Conservation (phyloP, 352 stramenopile genomes). For the Lagenidium giganteum region DNA sequence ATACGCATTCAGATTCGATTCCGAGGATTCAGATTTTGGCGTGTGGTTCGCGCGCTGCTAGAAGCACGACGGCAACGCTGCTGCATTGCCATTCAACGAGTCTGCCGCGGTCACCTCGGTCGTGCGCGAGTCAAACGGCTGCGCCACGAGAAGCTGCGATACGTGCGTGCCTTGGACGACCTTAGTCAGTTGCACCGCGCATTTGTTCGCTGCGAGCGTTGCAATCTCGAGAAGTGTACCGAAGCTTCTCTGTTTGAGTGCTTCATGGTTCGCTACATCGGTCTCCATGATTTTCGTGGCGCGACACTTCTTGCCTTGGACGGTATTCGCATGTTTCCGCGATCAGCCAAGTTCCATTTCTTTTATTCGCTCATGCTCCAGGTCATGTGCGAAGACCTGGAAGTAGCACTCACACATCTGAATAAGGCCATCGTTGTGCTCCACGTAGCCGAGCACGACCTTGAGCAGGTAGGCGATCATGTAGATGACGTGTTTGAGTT, state of each 20-base stretch:
- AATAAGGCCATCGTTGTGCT: constrained; percentile 18
- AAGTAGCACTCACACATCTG: constrained; percentile 25
- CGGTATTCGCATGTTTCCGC: constrained; percentile 28
- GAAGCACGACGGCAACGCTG: constrained; percentile 20
- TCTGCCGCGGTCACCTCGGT: constrained; percentile 30
- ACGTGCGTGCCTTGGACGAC: constrained; percentile 19
- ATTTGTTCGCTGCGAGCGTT: constrained; percentile 21
- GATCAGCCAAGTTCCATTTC: constrained; percentile 30
- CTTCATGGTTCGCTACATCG: constrained; percentile 44
- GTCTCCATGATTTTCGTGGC: constrained; percentile 38
- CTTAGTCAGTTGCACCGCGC: constrained; percentile 17
- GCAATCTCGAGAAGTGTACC: constrained; percentile 21
- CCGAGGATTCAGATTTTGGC: constrained; percentile 36
- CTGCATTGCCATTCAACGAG: constrained; percentile 31
- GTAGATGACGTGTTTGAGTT: not conserved
- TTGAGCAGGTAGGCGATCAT: constrained; percentile 40
- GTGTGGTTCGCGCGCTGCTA: constrained; percentile 32
- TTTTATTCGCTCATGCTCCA: constrained; percentile 36
- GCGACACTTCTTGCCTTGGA: constrained; percentile 30
- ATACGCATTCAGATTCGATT: constrained; percentile 35
- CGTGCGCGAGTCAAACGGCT: constrained; percentile 15
- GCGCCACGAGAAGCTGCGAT: constrained; percentile 37
- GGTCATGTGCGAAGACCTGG: constrained; percentile 37
- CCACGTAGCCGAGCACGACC: constrained; percentile 16
- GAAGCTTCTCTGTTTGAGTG: constrained; percentile 38